Percentiles rank a stretch among this genome's conserved stretches.
phyloP scores from a whole-genome alignment of 1,139 yeast genomes.

The Taphrina communis region DNA sequence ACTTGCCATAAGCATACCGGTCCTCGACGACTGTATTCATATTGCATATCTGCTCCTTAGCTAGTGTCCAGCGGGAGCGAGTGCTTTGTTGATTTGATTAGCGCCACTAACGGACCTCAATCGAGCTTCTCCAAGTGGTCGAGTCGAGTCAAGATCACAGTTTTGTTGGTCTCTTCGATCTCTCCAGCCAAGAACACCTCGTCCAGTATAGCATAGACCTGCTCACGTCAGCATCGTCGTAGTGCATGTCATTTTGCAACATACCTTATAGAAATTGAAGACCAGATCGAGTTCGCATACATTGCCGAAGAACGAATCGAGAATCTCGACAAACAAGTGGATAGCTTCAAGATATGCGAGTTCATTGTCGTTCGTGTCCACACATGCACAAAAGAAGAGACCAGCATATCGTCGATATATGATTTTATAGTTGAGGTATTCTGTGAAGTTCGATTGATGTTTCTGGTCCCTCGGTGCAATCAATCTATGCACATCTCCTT shows the following conservation, averaged over 20 bases:
- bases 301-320: conserved; percentile 82
- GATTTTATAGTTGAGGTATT: conserved; percentile 70
- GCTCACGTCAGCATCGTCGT: neutral
- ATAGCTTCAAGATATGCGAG: conserved; percentile 80
- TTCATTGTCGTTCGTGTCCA: conserved; percentile 78
- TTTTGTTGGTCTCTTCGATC: conserved; percentile 72
- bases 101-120: conserved; percentile 22
- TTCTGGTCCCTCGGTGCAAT: conserved; percentile 84
- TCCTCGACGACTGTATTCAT: neutral
- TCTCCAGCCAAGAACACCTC: conserved; percentile 82
- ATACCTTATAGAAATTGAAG: conserved; percentile 70
- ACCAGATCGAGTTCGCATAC: conserved; percentile 96
- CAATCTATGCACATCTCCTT: conserved; percentile 76
- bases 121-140: conserved; percentile 53
- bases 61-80: neutral
- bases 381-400: conserved; percentile 77
- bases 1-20: neutral
- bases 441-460: conserved; percentile 78
- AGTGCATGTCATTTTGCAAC: neutral
- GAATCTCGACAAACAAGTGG: conserved; percentile 84
- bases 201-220: conserved; percentile 69
- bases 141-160: conserved; percentile 60
- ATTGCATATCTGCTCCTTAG: neutral
- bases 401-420: conserved; percentile 94
- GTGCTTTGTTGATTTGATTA: neutral